Evolutionary conservation across 495 filamentous ascomycete species (phyloP).

Genomic region (Lentithecium fluviatile): DNA sequence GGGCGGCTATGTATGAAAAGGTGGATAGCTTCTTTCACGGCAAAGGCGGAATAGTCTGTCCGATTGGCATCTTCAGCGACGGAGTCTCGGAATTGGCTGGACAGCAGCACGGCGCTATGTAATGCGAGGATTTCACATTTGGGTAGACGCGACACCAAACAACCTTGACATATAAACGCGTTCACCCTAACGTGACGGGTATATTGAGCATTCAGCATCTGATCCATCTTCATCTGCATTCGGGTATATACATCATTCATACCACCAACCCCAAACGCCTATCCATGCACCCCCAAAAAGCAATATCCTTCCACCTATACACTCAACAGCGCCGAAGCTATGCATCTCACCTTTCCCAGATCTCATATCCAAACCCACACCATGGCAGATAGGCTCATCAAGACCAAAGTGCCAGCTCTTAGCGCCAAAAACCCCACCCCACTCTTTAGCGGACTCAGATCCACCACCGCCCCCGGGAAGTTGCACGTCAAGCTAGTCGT

Average conservation of each 20-base stretch:
- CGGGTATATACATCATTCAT: background rate
- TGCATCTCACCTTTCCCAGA: background rate
- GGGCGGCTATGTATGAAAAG: too few relatives aligned
- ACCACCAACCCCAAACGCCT: background rate
- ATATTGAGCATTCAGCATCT: too few relatives aligned
- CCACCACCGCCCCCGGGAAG: constrained; percentile 57
- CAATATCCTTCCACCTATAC: too few relatives aligned
- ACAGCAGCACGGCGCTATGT: too few relatives aligned
- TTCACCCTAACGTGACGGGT: too few relatives aligned
- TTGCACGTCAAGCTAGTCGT: constrained; percentile 53
- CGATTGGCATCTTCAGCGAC: too few relatives aligned
- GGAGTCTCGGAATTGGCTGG: too few relatives aligned
- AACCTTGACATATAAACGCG: too few relatives aligned
- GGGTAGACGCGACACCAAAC: too few relatives aligned
- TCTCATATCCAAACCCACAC: constrained; percentile 13
- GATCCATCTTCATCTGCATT: background rate
- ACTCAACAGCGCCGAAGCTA: background rate
- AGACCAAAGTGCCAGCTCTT: background rate
- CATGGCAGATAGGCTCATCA: background rate
- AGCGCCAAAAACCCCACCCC: background rate
- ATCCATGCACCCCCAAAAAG: background rate
- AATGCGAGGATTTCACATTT: too few relatives aligned
- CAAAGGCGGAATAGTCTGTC: too few relatives aligned
- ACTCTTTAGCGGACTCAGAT: constrained; percentile 41
- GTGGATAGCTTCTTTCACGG: too few relatives aligned